A percentile compares a stretch with the other conserved stretches of the same genome.
Conservation (phyloP, 164 flowering plant species). For the Paratinospora sagittata region DNA sequence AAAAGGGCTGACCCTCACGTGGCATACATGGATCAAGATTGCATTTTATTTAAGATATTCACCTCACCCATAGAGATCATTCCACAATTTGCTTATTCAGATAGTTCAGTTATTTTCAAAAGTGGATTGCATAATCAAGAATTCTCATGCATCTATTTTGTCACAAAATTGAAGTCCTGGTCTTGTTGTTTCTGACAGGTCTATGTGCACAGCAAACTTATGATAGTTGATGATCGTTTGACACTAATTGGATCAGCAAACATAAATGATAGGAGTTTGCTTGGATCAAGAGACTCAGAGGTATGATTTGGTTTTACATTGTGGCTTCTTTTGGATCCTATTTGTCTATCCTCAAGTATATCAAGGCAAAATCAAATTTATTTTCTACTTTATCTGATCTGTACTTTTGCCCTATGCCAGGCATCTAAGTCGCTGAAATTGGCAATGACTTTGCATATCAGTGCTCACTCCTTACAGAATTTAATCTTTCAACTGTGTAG, state of each 20-base stretch:
- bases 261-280: constrained; percentile 92
- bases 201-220: constrained; percentile 93
- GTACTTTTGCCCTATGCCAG: not conserved
- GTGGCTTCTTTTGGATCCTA: not conserved
- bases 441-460: not conserved
- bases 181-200: constrained; percentile 38
- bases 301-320: constrained; percentile 29
- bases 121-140: not conserved
- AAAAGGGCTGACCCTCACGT: not conserved
- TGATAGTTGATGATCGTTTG: constrained; percentile 79
- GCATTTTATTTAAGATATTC: not conserved
- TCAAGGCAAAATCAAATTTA: too few species aligned
- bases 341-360: not conserved
- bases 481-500: not conserved
- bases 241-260: constrained; percentile 89
- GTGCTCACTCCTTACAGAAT: not conserved
- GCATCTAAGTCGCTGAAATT: not conserved
- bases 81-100: not conserved
- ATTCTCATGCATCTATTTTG: too few species aligned
- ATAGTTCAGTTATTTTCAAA: not conserved
- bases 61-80: not conserved
- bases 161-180: too few species aligned
- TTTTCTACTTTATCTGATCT: not conserved
- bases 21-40: not conserved
- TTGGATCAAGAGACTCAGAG: constrained; percentile 98